These are phyloP conservation scores for Phaeodactylum tricornutum DNA, from an alignment of 108 stramenopile genomes.

Conservation along the genomic window DNA sequence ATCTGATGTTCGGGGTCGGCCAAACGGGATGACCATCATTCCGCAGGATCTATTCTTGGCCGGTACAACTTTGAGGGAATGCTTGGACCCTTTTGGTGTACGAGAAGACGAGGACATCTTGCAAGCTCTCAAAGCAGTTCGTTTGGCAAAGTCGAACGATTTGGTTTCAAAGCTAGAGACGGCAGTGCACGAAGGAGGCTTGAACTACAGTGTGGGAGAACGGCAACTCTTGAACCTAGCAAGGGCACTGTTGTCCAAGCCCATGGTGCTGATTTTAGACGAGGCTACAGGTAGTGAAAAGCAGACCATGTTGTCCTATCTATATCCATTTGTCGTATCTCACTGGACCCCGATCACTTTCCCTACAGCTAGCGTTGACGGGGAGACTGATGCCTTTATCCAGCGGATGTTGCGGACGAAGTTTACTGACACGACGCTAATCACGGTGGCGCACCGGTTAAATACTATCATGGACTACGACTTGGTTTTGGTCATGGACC, in stretches of 20 bases:
- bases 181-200: slow-evolving; percentile 81
- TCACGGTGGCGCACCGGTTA: slow-evolving; percentile 89
- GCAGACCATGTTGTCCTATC: background rate
- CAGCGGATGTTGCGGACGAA: slow-evolving; percentile 80
- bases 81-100: slow-evolving; percentile 83
- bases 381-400: slow-evolving; percentile 79
- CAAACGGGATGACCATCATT: slow-evolving; percentile 79
- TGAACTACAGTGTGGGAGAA: slow-evolving; percentile 87
- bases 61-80: slow-evolving; percentile 83
- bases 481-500: slow-evolving; percentile 76
- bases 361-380: slow-evolving; percentile 44
- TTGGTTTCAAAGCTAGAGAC: slow-evolving; percentile 19
- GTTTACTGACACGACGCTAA: slow-evolving; percentile 74
- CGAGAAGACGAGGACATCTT: slow-evolving; percentile 55
- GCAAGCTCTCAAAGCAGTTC: slow-evolving; percentile 64
- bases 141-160: slow-evolving; percentile 9
- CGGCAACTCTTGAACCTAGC: slow-evolving; percentile 92
- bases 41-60: slow-evolving; percentile 95
- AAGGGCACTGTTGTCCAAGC: slow-evolving; percentile 73
- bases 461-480: slow-evolving; percentile 96
- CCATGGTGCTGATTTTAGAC: slow-evolving; percentile 78
- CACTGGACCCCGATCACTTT: background rate
- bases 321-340: background rate
- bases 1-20: slow-evolving; percentile 65
- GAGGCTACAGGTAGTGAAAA: slow-evolving; percentile 80